Conservation (phyloP, 2,329 filamentous ascomycete species). For the Moelleriella libera region DNA sequence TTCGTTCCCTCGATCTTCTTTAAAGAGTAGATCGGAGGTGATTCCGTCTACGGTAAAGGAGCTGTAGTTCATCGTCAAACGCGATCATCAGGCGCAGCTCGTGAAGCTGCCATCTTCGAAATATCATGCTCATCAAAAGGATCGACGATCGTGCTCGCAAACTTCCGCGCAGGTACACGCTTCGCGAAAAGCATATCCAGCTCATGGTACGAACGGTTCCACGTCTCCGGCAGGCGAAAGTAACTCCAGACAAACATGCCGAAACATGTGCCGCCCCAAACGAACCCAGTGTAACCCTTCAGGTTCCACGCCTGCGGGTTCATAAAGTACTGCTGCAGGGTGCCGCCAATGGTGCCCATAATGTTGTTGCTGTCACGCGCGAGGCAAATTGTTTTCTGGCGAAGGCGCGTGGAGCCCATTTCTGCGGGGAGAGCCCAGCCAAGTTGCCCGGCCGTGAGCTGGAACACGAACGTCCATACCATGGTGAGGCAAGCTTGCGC, state of each 20-base stretch:
- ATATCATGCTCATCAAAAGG: background rate
- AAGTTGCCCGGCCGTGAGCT: constrained; percentile 22
- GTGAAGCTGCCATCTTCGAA: background rate
- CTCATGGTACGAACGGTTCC: constrained; percentile 35
- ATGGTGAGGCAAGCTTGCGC: constrained; percentile 19
- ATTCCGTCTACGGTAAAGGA: too few relatives aligned
- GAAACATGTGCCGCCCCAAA: constrained; percentile 12
- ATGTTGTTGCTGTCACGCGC: constrained; percentile 14
- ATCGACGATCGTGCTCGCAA: constrained; percentile 1
- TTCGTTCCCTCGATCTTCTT: too few relatives aligned
- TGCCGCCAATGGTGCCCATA: constrained; percentile 9
- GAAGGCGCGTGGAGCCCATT: constrained; percentile 14
- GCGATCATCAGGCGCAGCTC: background rate
- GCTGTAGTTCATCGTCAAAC: too few relatives aligned
- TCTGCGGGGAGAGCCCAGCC: constrained; percentile 18
- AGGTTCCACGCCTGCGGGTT: constrained; percentile 20
- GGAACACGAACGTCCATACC: constrained; percentile 18
- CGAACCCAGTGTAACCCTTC: constrained; percentile 22
- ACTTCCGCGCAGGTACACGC: constrained; percentile 19
- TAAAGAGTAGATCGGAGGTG: too few relatives aligned
- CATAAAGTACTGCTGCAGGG: constrained; percentile 15
- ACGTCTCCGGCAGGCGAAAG: constrained; percentile 36
- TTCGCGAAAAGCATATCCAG: constrained; percentile 30
- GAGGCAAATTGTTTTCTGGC: constrained; percentile 18
- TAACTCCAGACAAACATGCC: constrained; percentile 20